Base-by-base conservation (phyloP, 305 asterid genomes). In the Galium porrigens region DNA sequence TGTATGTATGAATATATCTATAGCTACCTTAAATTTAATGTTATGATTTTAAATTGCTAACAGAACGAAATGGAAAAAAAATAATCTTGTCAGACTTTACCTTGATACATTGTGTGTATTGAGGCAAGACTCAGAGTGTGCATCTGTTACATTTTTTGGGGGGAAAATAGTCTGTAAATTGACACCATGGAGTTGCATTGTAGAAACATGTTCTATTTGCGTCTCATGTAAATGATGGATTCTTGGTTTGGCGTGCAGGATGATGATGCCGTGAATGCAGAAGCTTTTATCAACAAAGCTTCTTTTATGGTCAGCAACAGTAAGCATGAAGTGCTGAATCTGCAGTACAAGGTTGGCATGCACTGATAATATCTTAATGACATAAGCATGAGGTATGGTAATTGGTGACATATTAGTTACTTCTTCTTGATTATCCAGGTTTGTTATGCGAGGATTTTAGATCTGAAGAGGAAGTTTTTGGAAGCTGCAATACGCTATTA, bases 401-500 rank as follows among this genome's bases (percentile, higher is more conserved):
- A 57, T 54, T 32, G 73, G 52, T 58, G 71, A 57, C 48, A 34
- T 42, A 58, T 12, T 44, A 12, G 25, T 63, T 46, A 39, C 61
- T 20, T 17, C 18, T 72, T 74, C 59, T 1, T 46, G 54, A 42
- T 71, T 53, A 11, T 68, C 67, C 82, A 92, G 99, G 95, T 92
- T 75, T 87, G 97, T 83, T 86, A 89, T 81, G 99, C 97, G 61
- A 87, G 97, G 75, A 85, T 87, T 71, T 81, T 92, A 15, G 99
- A 92, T 82, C 71, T 92, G 82, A 92, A 92, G 85, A 86, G 99
- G 74, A 89, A 92, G 80, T 92, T 92, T 83, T 65, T 89, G 80
- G 99, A 89, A 87, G 99, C 99, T 81, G 99, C 97, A 53, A 73
- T 92, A 48, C 95, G 95, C 70, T 89, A 92, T 83, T 89, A 92